Evolutionary conservation across 305 asterid species (phyloP).

Genomic region (Fraxinus paxiana): DNA sequence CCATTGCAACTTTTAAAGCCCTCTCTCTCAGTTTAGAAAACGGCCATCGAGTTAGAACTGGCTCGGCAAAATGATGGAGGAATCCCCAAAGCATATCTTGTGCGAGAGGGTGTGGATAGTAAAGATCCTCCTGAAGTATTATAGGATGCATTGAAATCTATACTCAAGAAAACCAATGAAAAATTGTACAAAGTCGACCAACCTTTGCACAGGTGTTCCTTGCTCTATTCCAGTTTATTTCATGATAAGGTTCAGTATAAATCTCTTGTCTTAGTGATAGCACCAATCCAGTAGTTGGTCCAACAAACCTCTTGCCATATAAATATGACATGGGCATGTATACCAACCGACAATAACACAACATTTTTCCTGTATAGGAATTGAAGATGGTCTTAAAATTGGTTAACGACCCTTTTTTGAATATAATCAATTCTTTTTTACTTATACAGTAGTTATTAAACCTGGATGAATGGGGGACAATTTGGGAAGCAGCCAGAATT

Average conservation of each 20-base stretch:
- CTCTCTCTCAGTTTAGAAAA: slow-evolving; percentile 38
- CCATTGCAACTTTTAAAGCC: slow-evolving; percentile 37
- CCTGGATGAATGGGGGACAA: slow-evolving; percentile 36
- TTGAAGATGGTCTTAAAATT: background rate
- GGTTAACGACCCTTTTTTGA: background rate
- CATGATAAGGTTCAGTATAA: slow-evolving; percentile 26
- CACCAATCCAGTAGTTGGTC: slow-evolving; percentile 28
- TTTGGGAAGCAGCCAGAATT: slow-evolving; percentile 37
- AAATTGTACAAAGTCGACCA: background rate
- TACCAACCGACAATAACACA: slow-evolving; percentile 36
- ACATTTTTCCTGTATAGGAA: slow-evolving; percentile 31
- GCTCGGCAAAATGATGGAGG: slow-evolving; percentile 38
- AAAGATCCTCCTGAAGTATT: slow-evolving; percentile 38
- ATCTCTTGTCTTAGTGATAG: slow-evolving; percentile 35
- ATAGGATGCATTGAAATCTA: background rate
- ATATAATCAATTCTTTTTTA: background rate
- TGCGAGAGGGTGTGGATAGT: slow-evolving; percentile 35
- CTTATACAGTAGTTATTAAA: background rate
- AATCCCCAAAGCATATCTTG: slow-evolving; percentile 49
- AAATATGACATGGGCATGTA: slow-evolving; percentile 37
- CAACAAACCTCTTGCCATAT: slow-evolving; percentile 38
- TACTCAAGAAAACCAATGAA: background rate
- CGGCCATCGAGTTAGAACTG: slow-evolving; percentile 36
- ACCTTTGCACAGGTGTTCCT: slow-evolving; percentile 45
- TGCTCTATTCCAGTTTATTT: slow-evolving; percentile 44